Conservation (phyloP, 1,284 basidiomycete genomes). For the Cystobasidium pallidum region DNA sequence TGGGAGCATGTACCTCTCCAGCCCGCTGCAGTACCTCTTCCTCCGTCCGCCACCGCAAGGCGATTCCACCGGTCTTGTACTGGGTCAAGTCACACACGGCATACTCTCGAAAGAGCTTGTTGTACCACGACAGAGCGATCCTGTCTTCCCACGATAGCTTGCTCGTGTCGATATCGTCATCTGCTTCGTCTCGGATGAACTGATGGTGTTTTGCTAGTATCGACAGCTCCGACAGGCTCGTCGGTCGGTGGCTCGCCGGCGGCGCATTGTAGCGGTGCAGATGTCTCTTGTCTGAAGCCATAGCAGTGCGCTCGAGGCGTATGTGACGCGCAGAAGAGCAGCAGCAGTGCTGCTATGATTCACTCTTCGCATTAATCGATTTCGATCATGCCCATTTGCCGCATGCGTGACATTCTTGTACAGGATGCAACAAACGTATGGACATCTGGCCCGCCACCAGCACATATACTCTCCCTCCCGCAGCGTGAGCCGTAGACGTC, state of each 20-base stretch:
- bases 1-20: constrained; percentile 65
- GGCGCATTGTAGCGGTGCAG: constrained; percentile 32
- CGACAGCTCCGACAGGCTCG: constrained; percentile 58
- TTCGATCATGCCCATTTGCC: background rate
- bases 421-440: no score
- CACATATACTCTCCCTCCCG: no score
- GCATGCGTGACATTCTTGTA: background rate
- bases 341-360: background rate
- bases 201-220: constrained; percentile 59
- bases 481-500: no score
- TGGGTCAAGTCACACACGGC: constrained; percentile 84
- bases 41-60: constrained; percentile 88
- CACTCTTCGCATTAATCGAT: background rate
- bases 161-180: constrained; percentile 51
- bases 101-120: constrained; percentile 82
- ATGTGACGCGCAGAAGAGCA: background rate
- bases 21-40: constrained; percentile 78
- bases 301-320: background rate
- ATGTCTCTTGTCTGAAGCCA: constrained; percentile 47
- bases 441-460: no score
- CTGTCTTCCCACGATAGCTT: constrained; percentile 56
- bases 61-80: constrained; percentile 87
- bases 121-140: constrained; percentile 76
- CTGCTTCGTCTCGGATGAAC: constrained; percentile 74
- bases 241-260: constrained; percentile 22